Evolutionary conservation across 257 asterid genomes (phyloP).

Genomic region (Buddleja alternifolia): DNA sequence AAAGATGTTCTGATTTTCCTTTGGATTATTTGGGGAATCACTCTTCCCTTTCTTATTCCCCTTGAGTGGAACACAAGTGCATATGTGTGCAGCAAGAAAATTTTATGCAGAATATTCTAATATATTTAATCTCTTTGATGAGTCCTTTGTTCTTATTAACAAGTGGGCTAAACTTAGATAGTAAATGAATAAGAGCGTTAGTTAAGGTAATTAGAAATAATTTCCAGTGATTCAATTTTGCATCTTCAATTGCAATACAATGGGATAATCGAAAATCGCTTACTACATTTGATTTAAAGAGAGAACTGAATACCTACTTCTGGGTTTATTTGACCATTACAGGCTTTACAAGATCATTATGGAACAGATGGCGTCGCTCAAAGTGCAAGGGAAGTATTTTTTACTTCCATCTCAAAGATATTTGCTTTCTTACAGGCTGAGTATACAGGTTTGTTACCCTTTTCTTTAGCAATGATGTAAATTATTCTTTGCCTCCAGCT

Average conservation of each 20-base stretch:
- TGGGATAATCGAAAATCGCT: constrained; percentile 4
- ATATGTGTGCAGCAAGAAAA: neutral
- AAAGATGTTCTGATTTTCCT: constrained; percentile 7
- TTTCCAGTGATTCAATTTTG: constrained; percentile 14
- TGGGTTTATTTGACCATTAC: too few species aligned
- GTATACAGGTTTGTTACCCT: constrained; percentile 46
- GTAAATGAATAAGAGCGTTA: neutral
- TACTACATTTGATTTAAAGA: constrained; percentile 14
- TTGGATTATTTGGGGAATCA: neutral
- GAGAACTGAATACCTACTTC: neutral
- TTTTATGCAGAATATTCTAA: neutral
- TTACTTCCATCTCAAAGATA: too few species aligned
- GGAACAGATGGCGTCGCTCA: too few species aligned
- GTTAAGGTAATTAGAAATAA: constrained; percentile 4
- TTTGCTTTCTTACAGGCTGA: too few species aligned
- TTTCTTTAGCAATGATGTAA: constrained; percentile 10
- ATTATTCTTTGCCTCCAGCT: neutral
- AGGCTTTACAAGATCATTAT: too few species aligned
- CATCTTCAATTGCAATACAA: constrained; percentile 15
- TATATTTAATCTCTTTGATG: neutral
- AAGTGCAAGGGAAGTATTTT: too few species aligned
- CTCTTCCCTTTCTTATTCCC: neutral
- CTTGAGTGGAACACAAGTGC: neutral
- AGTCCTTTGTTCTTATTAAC: neutral
- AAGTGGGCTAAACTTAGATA: neutral